phyloP scores from a whole-genome alignment of 1,284 basidiomycete genomes.

The Fomitopsis schrenkii region DNA sequence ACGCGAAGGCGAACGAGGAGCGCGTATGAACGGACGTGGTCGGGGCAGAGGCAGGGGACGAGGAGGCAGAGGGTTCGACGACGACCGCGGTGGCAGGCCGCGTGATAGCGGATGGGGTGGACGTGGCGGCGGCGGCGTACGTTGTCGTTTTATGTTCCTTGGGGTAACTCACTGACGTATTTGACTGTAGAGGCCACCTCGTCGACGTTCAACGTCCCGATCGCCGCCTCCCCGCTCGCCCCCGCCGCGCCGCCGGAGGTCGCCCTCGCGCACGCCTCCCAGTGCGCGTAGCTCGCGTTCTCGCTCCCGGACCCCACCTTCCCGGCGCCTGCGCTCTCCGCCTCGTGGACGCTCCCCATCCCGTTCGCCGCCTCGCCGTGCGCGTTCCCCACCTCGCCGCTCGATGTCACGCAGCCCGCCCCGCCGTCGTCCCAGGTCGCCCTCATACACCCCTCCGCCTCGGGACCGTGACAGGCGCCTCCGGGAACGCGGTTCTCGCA shows the following conservation, averaged over 20 bases:
- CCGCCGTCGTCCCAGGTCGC: conserved; percentile 29
- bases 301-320: conserved; percentile 17
- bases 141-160: conserved; percentile 19
- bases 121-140: conserved; percentile 43
- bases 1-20: conserved; percentile 45
- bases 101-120: conserved; percentile 28
- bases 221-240: conserved; percentile 26
- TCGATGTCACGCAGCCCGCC: conserved; percentile 25
- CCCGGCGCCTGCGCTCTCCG: conserved; percentile 32
- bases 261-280: conserved; percentile 29
- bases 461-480: conserved; percentile 34
- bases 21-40: conserved; percentile 42
- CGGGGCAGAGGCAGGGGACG: conserved; percentile 31
- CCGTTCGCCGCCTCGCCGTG: conserved; percentile 20
- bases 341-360: conserved; percentile 20
- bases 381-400: conserved; percentile 18
- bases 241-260: conserved; percentile 29
- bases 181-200: conserved; percentile 40
- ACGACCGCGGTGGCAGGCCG: conserved; percentile 21
- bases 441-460: conserved; percentile 42
- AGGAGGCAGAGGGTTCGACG: conserved; percentile 24
- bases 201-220: conserved; percentile 36
- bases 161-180: conserved; percentile 13
- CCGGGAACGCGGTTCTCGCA: conserved; percentile 44
- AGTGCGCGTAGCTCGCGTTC: conserved; percentile 20